These are phyloP conservation scores for Populus alba DNA, from an alignment of 345 rosid genomes.

Conservation along the genomic window DNA sequence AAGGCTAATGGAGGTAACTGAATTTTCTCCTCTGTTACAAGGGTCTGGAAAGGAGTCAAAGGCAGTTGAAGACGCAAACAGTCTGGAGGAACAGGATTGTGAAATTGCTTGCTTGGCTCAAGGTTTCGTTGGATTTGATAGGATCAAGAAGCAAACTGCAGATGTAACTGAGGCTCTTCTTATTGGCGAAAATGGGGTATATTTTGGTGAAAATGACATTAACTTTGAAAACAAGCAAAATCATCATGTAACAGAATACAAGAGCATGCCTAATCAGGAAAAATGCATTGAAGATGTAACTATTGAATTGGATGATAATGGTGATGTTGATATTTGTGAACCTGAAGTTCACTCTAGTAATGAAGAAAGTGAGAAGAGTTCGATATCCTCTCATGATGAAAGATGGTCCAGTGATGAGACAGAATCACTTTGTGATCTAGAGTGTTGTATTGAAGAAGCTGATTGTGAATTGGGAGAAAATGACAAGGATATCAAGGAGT, in stretches of 20 bases:
- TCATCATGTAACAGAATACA: conserved; percentile 28
- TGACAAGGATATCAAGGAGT: conserved; percentile 6
- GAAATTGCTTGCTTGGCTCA: conserved; percentile 40
- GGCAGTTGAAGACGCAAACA: conserved; percentile 36
- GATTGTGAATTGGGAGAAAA: conserved; percentile 8
- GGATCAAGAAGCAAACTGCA: conserved; percentile 33
- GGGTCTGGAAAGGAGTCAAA: conserved; percentile 39
- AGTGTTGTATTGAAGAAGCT: conserved; percentile 34
- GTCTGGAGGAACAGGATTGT: conserved; percentile 34
- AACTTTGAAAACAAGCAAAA: conserved; percentile 34
- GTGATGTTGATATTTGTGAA: conserved; percentile 11
- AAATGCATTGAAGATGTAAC: conserved; percentile 39
- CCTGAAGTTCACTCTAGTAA: conserved; percentile 24
- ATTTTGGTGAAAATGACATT: conserved; percentile 29
- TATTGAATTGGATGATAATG: conserved; percentile 6
- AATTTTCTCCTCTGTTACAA: conserved; percentile 28
- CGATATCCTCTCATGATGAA: conserved; percentile 33
- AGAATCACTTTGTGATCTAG: conserved; percentile 13
- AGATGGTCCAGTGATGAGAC: conserved; percentile 20
- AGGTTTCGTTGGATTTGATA: conserved; percentile 33
- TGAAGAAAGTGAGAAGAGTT: conserved; percentile 25
- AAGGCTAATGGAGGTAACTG: conserved; percentile 24
- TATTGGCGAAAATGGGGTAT: conserved; percentile 26
- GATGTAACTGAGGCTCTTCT: conserved; percentile 28
- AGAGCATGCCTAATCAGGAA: conserved; percentile 26